These are phyloP conservation scores for Sugiyamaella xylanicola DNA, from an alignment of 1,139 yeast species.

Conservation along the genomic window DNA sequence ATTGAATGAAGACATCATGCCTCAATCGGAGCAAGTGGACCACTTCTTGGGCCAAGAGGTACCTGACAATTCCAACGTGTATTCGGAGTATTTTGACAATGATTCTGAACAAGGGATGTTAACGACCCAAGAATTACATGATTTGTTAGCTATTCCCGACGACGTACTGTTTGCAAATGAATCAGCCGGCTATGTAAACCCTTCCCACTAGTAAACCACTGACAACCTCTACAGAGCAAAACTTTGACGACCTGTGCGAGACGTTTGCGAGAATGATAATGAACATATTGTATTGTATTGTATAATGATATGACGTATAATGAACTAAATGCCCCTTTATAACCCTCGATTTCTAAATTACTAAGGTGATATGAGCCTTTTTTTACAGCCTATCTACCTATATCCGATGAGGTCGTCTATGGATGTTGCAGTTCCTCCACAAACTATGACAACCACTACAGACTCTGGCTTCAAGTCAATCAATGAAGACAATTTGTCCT, in stretches of 20 bases:
- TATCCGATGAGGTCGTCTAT: constrained; percentile 28
- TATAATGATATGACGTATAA: not conserved
- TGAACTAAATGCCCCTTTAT: not conserved
- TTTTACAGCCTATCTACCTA: constrained; percentile 1
- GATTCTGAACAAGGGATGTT: constrained; percentile 17
- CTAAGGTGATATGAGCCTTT: no score
- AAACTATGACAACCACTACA: constrained; percentile 58
- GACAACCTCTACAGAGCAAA: no score
- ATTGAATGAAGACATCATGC: constrained; percentile 36
- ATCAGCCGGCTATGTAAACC: not conserved
- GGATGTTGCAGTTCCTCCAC: constrained; percentile 63
- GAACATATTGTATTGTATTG: not conserved
- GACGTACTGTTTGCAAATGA: constrained; percentile 7
- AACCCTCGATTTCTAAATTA: not conserved
- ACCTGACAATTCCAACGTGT: constrained; percentile 29
- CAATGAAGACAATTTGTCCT: constrained; percentile 42
- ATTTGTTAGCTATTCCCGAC: constrained; percentile 19
- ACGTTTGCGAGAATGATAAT: not conserved
- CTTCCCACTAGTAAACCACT: no score
- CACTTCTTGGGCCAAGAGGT: constrained; percentile 27
- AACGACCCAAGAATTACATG: constrained; percentile 23
- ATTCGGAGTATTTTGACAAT: constrained; percentile 29
- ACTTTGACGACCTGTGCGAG: no score
- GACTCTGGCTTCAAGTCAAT: constrained; percentile 48
- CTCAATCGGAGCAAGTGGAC: constrained; percentile 34